phyloP scores from a whole-genome alignment of 768 basidiomycete species.

The Mycena vitilis region DNA sequence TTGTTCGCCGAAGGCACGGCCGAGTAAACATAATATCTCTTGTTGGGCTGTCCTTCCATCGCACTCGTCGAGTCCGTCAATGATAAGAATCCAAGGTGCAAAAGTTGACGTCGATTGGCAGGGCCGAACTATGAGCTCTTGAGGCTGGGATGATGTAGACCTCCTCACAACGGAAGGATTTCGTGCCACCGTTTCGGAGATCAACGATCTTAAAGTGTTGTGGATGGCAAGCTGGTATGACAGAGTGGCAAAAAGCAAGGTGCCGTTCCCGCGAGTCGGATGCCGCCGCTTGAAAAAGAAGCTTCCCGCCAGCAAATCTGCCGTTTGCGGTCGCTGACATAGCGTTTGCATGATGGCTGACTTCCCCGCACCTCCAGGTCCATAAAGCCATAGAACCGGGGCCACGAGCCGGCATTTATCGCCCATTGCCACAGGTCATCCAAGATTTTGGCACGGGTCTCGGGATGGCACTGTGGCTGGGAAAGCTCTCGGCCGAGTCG shows the following conservation, averaged over 20 bases:
- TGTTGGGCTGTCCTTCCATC: background rate
- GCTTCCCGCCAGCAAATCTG: background rate
- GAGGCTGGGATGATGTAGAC: background rate
- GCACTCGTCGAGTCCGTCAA: background rate
- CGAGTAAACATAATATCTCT: background rate
- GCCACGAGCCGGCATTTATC: no score
- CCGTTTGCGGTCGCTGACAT: background rate
- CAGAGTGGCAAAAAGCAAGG: background rate
- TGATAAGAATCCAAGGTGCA: background rate
- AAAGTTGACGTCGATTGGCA: background rate
- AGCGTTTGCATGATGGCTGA: background rate
- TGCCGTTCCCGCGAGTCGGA: background rate
- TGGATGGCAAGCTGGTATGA: background rate
- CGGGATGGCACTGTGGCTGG: background rate
- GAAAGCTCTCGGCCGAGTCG: background rate
- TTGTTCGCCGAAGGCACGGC: background rate
- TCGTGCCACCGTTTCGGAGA: background rate
- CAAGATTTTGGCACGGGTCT: no score
- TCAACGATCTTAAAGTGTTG: background rate
- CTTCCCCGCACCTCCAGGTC: background rate
- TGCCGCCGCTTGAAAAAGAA: background rate
- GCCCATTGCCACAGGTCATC: no score
- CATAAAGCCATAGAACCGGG: background rate
- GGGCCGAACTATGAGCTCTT: background rate
- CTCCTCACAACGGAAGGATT: background rate